A percentile compares a stretch with the other conserved stretches of the same genome.
Evolutionary conservation across 2,329 filamentous ascomycete species (phyloP).

Genomic region (Alternaria sp.): DNA sequence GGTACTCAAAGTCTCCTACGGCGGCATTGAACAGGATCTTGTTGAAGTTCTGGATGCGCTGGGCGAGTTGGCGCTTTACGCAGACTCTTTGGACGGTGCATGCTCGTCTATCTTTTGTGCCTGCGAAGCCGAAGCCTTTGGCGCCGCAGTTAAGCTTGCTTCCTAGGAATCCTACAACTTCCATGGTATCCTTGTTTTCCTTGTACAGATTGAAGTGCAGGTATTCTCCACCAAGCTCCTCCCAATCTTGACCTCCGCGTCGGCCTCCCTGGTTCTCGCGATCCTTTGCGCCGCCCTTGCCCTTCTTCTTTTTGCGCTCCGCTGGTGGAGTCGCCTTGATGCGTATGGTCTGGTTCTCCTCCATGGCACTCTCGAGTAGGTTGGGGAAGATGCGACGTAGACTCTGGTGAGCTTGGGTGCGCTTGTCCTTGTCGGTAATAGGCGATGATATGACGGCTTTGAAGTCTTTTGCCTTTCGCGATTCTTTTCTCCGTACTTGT

Average conservation of each 20-base stretch:
- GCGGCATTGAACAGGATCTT: slow-evolving; percentile 64
- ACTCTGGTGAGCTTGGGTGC: slow-evolving; percentile 68
- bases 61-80: slow-evolving; percentile 64
- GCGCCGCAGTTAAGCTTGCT: slow-evolving; percentile 71
- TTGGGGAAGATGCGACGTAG: slow-evolving; percentile 82
- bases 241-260: slow-evolving; percentile 59
- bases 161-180: slow-evolving; percentile 78
- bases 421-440: slow-evolving; percentile 66
- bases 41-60: slow-evolving; percentile 70
- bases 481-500: slow-evolving; percentile 60
- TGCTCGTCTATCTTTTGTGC: slow-evolving; percentile 88
- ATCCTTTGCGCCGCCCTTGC: slow-evolving; percentile 29
- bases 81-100: slow-evolving; percentile 85
- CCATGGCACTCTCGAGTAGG: slow-evolving; percentile 77
- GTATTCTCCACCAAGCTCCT: slow-evolving; percentile 76
- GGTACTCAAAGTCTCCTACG: slow-evolving; percentile 83
- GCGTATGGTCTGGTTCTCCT: slow-evolving; percentile 70
- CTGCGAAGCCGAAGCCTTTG: slow-evolving; percentile 79
- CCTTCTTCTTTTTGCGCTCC: slow-evolving; percentile 43
- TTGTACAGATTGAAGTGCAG: slow-evolving; percentile 94
- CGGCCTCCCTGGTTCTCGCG: slow-evolving; percentile 30
- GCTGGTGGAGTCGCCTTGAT: slow-evolving; percentile 57
- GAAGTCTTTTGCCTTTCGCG: slow-evolving; percentile 63
- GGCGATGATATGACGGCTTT: slow-evolving; percentile 59
- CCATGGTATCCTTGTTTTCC: slow-evolving; percentile 97